Percentiles rank a stretch among this genome's conserved stretches.
phyloP scores from a whole-genome alignment of 73 alveolate genomes.

The Uronychia binucleata region DNA sequence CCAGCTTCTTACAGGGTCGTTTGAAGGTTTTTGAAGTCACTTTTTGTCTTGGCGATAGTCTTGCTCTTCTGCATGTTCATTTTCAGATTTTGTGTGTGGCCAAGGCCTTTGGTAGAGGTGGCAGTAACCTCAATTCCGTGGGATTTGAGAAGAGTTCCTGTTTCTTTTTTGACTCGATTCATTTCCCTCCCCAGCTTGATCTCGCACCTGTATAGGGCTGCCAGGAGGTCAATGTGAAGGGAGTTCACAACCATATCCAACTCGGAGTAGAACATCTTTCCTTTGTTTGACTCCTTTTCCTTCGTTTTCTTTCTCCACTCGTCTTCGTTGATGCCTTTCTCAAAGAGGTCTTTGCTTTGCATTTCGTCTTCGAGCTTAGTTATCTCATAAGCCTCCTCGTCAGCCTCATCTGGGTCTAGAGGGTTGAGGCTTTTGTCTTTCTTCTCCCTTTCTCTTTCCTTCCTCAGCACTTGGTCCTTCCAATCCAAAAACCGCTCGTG shows the following conservation, averaged over 20 bases:
- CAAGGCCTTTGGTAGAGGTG: slow-evolving; percentile 54
- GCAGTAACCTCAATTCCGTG: slow-evolving; percentile 27
- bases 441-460: slow-evolving; percentile 82
- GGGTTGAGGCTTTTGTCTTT: slow-evolving; percentile 67
- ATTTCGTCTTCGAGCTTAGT: slow-evolving; percentile 83
- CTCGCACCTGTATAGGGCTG: slow-evolving; percentile 66
- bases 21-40: slow-evolving; percentile 81
- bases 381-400: slow-evolving; percentile 93
- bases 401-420: slow-evolving; percentile 87
- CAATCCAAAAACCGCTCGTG: slow-evolving; percentile 77
- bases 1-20: slow-evolving; percentile 93
- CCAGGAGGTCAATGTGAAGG: slow-evolving; percentile 71
- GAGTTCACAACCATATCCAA: slow-evolving; percentile 60
- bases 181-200: slow-evolving; percentile 57
- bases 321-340: slow-evolving; percentile 60
- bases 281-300: slow-evolving; percentile 43
- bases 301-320: slow-evolving; percentile 70
- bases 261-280: slow-evolving; percentile 39
- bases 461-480: slow-evolving; percentile 78
- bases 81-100: slow-evolving; percentile 57
- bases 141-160: slow-evolving; percentile 28
- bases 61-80: slow-evolving; percentile 79
- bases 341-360: slow-evolving; percentile 60
- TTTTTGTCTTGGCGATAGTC: slow-evolving; percentile 80
- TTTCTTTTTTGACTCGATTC: slow-evolving; percentile 29